phyloP scores from a whole-genome alignment of 2,329 filamentous ascomycete genomes.

The Xylariaceae sp. region DNA sequence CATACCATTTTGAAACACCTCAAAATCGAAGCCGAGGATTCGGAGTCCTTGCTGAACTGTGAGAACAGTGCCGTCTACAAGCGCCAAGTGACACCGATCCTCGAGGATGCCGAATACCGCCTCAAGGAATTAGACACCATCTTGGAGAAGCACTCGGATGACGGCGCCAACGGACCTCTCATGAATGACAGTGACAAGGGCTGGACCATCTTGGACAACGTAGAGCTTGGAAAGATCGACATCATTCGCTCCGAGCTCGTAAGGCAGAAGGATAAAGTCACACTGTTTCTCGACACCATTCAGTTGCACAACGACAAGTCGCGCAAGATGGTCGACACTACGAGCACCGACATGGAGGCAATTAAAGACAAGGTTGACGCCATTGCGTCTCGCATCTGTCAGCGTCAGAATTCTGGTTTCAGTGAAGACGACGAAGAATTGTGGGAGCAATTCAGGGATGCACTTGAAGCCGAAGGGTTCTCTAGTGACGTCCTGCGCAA shows the following conservation, averaged over 20 bases:
- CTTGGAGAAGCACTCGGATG: conserved; percentile 42
- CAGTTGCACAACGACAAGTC: conserved; percentile 47
- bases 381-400: conserved; percentile 50
- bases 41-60: conserved; percentile 51
- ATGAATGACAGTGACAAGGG: conserved; percentile 32
- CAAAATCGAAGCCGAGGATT: conserved; percentile 53
- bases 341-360: conserved; percentile 42
- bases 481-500: conserved; percentile 50
- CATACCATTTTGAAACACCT: conserved; percentile 56
- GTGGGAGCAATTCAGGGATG: conserved; percentile 56
- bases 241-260: conserved; percentile 44
- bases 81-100: conserved; percentile 47
- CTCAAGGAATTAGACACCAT: conserved; percentile 53
- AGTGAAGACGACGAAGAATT: conserved; percentile 47
- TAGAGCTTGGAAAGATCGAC: conserved; percentile 38
- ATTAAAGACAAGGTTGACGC: conserved; percentile 60
- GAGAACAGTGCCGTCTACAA: conserved; percentile 40
- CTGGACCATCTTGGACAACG: conserved; percentile 31
- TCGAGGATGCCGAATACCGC: conserved; percentile 53
- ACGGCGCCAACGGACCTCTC: conserved; percentile 17
- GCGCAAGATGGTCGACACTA: conserved; percentile 33
- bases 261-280: conserved; percentile 50
- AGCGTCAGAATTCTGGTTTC: conserved; percentile 36
- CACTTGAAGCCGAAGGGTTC: conserved; percentile 57
- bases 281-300: conserved; percentile 54